phyloP scores from a whole-genome alignment of 1,284 basidiomycete species.

The Heterobasidion irregulare region DNA sequence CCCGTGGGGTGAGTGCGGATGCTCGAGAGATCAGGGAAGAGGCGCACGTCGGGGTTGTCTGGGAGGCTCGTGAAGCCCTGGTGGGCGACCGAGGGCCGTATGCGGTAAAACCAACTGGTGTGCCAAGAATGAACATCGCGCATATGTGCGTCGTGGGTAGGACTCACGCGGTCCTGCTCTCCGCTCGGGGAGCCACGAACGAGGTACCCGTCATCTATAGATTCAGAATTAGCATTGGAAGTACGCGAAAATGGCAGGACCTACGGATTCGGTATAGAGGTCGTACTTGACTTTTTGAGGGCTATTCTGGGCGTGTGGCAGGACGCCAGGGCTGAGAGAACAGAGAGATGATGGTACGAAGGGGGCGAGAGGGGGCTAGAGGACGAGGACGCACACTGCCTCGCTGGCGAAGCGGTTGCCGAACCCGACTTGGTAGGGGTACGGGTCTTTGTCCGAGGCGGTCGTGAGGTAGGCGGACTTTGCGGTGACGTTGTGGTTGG shows the following conservation, averaged over 20 bases:
- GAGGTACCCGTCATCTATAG: constrained; percentile 49
- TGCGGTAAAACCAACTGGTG: constrained; percentile 50
- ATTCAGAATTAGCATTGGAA: background rate
- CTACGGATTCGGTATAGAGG: constrained; percentile 50
- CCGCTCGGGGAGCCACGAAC: constrained; percentile 46
- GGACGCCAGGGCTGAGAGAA: constrained; percentile 29
- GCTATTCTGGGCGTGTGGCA: constrained; percentile 48
- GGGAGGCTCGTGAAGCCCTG: constrained; percentile 48
- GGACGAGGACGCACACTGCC: constrained; percentile 32
- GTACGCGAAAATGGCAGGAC: constrained; percentile 9
- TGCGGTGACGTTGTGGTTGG: constrained; percentile 22
- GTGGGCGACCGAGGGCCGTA: constrained; percentile 65
- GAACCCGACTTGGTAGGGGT: constrained; percentile 48
- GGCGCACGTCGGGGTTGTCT: constrained; percentile 49
- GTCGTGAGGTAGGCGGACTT: constrained; percentile 29
- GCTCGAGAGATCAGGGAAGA: background rate
- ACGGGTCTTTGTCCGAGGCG: constrained; percentile 40
- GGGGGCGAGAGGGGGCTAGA: background rate
- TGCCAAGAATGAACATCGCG: background rate
- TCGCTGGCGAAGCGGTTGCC: constrained; percentile 46
- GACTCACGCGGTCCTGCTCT: constrained; percentile 35
- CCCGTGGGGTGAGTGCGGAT: constrained; percentile 4
- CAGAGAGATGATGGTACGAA: background rate
- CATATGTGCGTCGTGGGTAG: too few relatives aligned
- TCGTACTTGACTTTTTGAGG: constrained; percentile 58